Conservation (phyloP, 768 basidiomycete genomes). For the Pulveroboletus ravenelii region DNA sequence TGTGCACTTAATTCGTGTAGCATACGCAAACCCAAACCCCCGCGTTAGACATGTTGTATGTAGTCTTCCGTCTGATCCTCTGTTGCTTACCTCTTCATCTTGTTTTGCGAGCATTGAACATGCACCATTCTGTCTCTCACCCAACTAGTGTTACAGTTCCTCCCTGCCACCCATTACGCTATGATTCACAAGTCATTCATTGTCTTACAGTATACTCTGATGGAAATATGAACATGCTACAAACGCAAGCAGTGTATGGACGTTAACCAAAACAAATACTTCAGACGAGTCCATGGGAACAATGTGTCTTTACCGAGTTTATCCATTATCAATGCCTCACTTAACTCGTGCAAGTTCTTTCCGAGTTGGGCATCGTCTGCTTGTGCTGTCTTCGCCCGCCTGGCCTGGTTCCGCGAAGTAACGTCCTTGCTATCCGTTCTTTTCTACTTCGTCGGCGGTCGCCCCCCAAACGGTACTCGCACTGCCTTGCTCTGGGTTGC, state of each 20-base stretch:
- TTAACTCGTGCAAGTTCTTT: constrained; percentile 29
- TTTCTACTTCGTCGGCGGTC: constrained; percentile 12
- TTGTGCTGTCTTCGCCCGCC: constrained; percentile 14
- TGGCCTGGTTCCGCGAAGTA: constrained; percentile 17
- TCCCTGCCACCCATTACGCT: neutral
- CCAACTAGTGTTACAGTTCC: neutral
- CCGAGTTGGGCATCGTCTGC: constrained; percentile 25
- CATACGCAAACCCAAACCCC: constrained; percentile 12
- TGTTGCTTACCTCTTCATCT: neutral
- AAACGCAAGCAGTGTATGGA: constrained; percentile 1
- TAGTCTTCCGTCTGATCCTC: neutral
- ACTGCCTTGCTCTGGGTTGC: no score
- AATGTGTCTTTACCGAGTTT: constrained; percentile 5
- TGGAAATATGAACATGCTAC: neutral
- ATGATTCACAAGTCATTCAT: neutral
- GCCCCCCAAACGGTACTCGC: constrained; percentile 26
- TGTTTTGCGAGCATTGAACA: neutral
- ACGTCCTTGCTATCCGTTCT: constrained; percentile 21
- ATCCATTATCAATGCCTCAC: constrained; percentile 25
- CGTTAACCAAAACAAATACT: neutral
- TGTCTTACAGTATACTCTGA: neutral
- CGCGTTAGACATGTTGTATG: constrained; percentile 11
- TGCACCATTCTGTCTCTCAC: neutral
- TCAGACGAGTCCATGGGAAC: constrained; percentile 20
- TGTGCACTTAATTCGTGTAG: constrained; percentile 21